Base-by-base conservation (phyloP, 2,329 filamentous ascomycete species). In the Epicoccum nigrum region DNA sequence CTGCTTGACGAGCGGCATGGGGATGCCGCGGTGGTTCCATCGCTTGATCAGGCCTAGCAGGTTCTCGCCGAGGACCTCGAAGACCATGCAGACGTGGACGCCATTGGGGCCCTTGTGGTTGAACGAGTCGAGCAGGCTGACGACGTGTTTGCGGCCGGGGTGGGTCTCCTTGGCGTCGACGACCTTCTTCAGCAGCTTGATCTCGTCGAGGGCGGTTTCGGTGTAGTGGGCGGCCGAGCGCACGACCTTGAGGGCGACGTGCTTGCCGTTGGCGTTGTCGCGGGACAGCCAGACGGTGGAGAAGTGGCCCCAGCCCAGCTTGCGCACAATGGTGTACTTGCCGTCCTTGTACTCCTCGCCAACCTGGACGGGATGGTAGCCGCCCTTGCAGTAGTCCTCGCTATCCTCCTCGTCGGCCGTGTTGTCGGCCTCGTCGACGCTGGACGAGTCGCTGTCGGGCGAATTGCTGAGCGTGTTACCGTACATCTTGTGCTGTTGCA, bases 361-460 rank as follows among this genome's bases (percentile, higher is more conserved):
- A 54, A 97, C 88, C 66, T 86, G 83, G 41, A 99, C 94, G 2
- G 94, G 94, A 72, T 99, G 94, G 76, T 97, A 99, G 55, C 94
- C 94, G 68, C 94, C 94, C 78, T 97, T 97, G 84, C 93, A 97
- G 80, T 99, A 99, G 76, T 99, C 94, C 77, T 97, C 93, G 39
- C 91, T 96, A 76, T 99, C 94, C 77, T 99, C 94, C 78, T 99
- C 94, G 73, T 97, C 94, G 70, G 92, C 93, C 31, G 93, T 96
- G 72, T 94, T 92, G 68, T 97, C 92, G 74, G 88, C 85, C 55
- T 77, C 78, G 73, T 96, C 92, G 76, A 93, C 92, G 64, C 85
- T 86, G 38, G 89, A 89, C 54, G 87, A 90, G 48, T 86, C 84
- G 45, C 89, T 89, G 44, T 88, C 88, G 53, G 90, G 89, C 56